Percentiles rank a stretch among this genome's conserved stretches.
Evolutionary conservation across 139 green algal species (phyloP).

Genomic region (Diplosphaera chodatii): DNA sequence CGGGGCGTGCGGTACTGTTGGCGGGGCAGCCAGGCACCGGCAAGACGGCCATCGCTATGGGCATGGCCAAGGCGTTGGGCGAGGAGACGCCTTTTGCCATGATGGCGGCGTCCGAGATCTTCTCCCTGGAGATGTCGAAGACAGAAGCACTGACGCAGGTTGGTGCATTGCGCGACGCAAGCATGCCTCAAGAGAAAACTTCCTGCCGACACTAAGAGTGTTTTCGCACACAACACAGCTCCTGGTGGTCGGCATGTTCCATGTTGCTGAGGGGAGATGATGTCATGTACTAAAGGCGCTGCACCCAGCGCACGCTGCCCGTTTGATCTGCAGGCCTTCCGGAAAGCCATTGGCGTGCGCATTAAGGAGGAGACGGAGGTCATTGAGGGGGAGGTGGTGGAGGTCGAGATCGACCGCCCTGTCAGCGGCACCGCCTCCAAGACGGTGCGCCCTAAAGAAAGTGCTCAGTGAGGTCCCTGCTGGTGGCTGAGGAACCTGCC

Average conservation of each 20-base stretch:
- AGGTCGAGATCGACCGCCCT: constrained; percentile 94
- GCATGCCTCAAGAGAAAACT: no score
- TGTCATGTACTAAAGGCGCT: no score
- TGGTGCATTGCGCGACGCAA: no score
- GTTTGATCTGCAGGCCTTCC: constrained; percentile 73
- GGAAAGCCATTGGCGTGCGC: constrained; percentile 95
- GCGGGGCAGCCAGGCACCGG: constrained; percentile 93
- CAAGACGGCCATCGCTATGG: constrained; percentile 97
- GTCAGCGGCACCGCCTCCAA: constrained; percentile 63
- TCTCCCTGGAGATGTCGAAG: constrained; percentile 97
- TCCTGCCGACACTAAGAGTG: no score
- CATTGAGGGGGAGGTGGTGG: constrained; percentile 98
- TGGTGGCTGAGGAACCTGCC: no score
- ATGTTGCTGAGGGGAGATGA: no score
- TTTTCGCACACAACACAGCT: no score
- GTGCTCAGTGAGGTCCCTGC: no score
- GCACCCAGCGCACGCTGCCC: no score
- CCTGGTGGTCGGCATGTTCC: no score
- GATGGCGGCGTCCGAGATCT: constrained; percentile 96
- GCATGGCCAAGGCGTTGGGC: constrained; percentile 92
- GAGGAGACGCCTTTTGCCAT: constrained; percentile 98
- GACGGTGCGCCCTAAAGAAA: constrained; percentile 42
- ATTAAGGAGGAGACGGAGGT: constrained; percentile 99
- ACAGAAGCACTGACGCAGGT: constrained; percentile 97
- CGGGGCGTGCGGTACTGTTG: constrained; percentile 88